Percentiles rank a stretch among this genome's conserved stretches.
These are phyloP conservation scores for Suhomyces kilbournensis DNA, from an alignment of 805 yeast species.

Conservation along the genomic window DNA sequence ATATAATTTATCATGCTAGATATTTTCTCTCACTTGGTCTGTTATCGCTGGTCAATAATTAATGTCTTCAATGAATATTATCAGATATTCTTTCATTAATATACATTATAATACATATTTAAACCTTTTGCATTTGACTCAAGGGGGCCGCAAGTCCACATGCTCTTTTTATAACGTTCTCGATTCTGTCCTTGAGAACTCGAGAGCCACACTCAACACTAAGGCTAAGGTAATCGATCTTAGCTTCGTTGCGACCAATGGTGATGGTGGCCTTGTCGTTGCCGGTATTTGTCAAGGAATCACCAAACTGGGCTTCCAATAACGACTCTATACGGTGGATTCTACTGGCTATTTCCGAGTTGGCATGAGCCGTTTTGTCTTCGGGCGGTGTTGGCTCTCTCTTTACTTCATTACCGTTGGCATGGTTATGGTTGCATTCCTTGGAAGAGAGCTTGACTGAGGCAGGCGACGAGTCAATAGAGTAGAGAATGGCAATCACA, in stretches of 20 bases:
- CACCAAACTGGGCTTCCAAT: conserved; percentile 86
- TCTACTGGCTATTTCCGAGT: conserved; percentile 28
- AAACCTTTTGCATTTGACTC: conserved; percentile 39
- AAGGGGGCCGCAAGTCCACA: conserved; percentile 82
- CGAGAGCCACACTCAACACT: conserved; percentile 68
- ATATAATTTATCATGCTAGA: background rate
- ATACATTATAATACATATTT: conserved; percentile 1
- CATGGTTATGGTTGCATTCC: conserved; percentile 44
- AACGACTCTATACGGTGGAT: conserved; percentile 55
- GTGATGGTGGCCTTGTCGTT: conserved; percentile 55
- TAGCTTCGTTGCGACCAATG: conserved; percentile 75
- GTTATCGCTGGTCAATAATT: background rate
- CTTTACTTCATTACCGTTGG: conserved; percentile 5
- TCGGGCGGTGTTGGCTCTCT: conserved; percentile 5
- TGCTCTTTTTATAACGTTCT: conserved; percentile 75
- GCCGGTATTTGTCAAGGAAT: conserved; percentile 45
- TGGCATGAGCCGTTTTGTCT: conserved; percentile 23
- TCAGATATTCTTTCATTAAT: background rate
- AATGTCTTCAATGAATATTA: background rate
- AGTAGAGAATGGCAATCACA: conserved; percentile 81
- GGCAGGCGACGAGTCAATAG: conserved; percentile 93
- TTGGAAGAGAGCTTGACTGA: conserved; percentile 83
- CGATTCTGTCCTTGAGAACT: conserved; percentile 77
- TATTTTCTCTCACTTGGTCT: background rate
- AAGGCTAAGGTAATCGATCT: conserved; percentile 60